phyloP scores from a whole-genome alignment of 176 grass and related monocot genomes.

The Cenchrus americanus region DNA sequence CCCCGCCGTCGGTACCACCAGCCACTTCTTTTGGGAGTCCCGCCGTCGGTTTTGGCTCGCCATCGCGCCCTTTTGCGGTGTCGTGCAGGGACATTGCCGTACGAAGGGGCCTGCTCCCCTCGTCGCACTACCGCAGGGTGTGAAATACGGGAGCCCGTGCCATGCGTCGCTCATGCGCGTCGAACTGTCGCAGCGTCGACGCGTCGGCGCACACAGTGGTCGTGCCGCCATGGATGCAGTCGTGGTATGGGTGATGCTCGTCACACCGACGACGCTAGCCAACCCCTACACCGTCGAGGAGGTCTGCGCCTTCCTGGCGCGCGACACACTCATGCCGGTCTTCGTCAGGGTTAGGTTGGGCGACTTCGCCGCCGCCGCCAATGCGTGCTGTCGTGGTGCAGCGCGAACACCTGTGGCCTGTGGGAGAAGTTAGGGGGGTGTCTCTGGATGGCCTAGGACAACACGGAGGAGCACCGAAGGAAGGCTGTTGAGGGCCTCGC shows the following conservation, averaged over 20 bases:
- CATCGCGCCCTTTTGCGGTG: no score
- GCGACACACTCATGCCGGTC: constrained; percentile 44
- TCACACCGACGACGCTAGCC: constrained; percentile 40
- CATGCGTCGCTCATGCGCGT: constrained; percentile 14
- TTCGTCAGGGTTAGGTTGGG: constrained; percentile 43
- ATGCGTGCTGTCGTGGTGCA: constrained; percentile 14
- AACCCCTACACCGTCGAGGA: constrained; percentile 61
- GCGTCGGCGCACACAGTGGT: constrained; percentile 23
- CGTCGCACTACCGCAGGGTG: no score
- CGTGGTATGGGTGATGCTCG: constrained; percentile 39
- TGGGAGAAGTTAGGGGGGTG: constrained; percentile 52
- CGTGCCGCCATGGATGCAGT: constrained; percentile 47
- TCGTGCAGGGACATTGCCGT: no score
- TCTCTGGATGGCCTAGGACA: constrained; percentile 50
- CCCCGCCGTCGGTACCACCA: no score
- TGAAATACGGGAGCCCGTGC: neutral
- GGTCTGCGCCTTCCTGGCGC: constrained; percentile 42
- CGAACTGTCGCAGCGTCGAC: constrained; percentile 41
- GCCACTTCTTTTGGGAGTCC: no score
- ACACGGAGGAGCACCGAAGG: constrained; percentile 47
- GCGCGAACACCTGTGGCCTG: constrained; percentile 49
- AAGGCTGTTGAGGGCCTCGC: constrained; percentile 38
- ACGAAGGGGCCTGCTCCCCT: no score
- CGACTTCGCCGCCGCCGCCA: constrained; percentile 34
- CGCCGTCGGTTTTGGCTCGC: no score